Base-by-base conservation (phyloP, 768 basidiomycete species). In the Russula virescens region DNA sequence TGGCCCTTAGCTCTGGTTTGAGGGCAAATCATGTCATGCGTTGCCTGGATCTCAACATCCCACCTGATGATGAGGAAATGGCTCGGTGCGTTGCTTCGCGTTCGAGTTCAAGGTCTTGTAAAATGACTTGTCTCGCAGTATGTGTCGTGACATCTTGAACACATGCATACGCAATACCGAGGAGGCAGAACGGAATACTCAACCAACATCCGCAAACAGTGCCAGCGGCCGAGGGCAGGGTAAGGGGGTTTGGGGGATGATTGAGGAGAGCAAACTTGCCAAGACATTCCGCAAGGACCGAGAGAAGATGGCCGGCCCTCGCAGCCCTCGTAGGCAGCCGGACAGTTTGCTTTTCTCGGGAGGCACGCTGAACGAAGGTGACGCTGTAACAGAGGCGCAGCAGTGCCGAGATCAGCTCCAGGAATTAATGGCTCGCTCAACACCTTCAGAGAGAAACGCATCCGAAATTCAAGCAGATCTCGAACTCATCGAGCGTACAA, bases 101-200 rank as follows among this genome's bases (percentile, higher is more conserved):
- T 42, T 51, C 52, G 46, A 59, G 52, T 25, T n/a, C 18, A 47
- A 28, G 31, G 14, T 18, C 31, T 42, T 13, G 25, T 34, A 47
- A 64, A 38, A 46, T 16, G 58, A 26, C 55, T 31, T 6, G 6
- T 25, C 38, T 34, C 61, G 21, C 54, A 80, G 89, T 60, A 84
- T 95, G 76, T 93, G 89, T 67, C 83, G 95, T 43, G 89, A 93
- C 58, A 96, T 99, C 57, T 74, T 98, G 63, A 91, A 89, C 66
- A 83, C 86, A 13, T 99, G 96, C 72, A 85, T 95, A 9, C 78
- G 95, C 61, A 98, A 99, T 68, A 98, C 96, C 0, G 95, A 98
- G 71, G 86, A 88, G 60, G 95, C 89, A 0, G 88, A 88, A 68
- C 71, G 68, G 55, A 69, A 65, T 9, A 65, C 72, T 1, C 66